Percentiles rank a stretch among this genome's conserved stretches.
Conservation (phyloP, 768 basidiomycete species). For the Trametes punicea region DNA sequence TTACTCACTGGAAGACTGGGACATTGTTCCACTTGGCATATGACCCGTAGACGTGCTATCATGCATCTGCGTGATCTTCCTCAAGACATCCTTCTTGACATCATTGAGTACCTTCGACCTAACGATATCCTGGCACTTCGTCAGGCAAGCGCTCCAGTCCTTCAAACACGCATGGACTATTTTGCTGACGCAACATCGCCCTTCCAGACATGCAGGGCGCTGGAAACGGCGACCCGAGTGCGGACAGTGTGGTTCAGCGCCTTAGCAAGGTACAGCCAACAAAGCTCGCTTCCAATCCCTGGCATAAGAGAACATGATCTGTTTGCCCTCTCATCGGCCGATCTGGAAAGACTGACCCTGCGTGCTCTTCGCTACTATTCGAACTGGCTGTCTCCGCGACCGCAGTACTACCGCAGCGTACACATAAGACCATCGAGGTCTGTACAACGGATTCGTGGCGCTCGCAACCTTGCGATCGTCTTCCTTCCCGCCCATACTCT, state of each 20-base stretch:
- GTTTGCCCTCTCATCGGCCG: conserved; percentile 35
- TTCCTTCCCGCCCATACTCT: conserved; percentile 47
- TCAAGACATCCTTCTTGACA: too few relatives aligned
- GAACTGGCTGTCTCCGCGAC: conserved; percentile 48
- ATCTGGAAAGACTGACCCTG: conserved; percentile 43
- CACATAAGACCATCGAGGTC: conserved; percentile 26
- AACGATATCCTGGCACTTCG: too few relatives aligned
- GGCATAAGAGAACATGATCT: conserved; percentile 32
- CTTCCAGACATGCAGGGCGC: conserved; percentile 48
- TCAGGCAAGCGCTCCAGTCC: too few relatives aligned
- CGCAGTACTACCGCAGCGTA: conserved; percentile 30
- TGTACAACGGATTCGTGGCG: not conserved
- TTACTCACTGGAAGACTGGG: too few relatives aligned
- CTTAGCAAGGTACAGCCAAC: conserved; percentile 40
- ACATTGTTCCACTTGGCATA: too few relatives aligned
- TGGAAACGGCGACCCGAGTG: conserved; percentile 41
- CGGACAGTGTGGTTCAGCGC: conserved; percentile 50
- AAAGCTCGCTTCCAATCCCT: conserved; percentile 46
- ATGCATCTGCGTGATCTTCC: too few relatives aligned
- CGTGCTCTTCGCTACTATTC: conserved; percentile 41
- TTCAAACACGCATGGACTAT: too few relatives aligned
- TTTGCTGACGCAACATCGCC: not conserved
- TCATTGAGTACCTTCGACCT: too few relatives aligned
- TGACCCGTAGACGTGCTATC: too few relatives aligned
- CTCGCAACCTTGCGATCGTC: conserved; percentile 43